These are phyloP conservation scores for Hypoxylon subgilvum DNA, from an alignment of 495 filamentous ascomycete genomes.

Conservation along the genomic window DNA sequence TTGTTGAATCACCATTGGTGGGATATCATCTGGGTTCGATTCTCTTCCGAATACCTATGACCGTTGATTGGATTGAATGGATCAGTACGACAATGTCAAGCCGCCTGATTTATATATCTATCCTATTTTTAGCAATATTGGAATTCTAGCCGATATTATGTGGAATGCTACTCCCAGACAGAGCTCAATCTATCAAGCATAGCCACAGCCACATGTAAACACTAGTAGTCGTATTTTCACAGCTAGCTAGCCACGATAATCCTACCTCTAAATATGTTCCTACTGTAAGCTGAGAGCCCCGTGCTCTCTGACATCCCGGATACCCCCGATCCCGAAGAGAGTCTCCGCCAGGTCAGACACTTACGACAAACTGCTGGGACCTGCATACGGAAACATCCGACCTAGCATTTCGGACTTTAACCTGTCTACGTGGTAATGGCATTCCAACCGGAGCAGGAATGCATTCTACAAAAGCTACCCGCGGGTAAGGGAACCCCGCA, in stretches of 20 bases:
- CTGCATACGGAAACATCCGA: slow-evolving; percentile 23
- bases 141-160: too few species aligned
- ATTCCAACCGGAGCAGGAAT: slow-evolving; percentile 22
- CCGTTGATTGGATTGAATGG: too few species aligned
- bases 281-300: too few species aligned
- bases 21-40: too few species aligned
- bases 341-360: slow-evolving; percentile 18
- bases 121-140: too few species aligned
- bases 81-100: too few species aligned
- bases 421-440: slow-evolving; percentile 12
- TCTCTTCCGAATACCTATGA: too few species aligned
- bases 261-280: too few species aligned
- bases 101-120: too few species aligned
- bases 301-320: not conserved
- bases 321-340: slow-evolving; percentile 10
- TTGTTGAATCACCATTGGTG: not conserved
- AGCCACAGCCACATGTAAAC: slow-evolving; percentile 6
- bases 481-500: slow-evolving; percentile 30
- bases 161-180: too few species aligned
- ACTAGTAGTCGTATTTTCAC: slow-evolving; percentile 17
- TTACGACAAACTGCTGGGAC: slow-evolving; percentile 23
- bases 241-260: slow-evolving; percentile 2
- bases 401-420: slow-evolving; percentile 21
- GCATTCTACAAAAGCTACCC: slow-evolving; percentile 9
- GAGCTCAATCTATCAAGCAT: too few species aligned